Evolutionary conservation across 305 asterid species (phyloP).

Genomic region (Fraxinus velutina): DNA sequence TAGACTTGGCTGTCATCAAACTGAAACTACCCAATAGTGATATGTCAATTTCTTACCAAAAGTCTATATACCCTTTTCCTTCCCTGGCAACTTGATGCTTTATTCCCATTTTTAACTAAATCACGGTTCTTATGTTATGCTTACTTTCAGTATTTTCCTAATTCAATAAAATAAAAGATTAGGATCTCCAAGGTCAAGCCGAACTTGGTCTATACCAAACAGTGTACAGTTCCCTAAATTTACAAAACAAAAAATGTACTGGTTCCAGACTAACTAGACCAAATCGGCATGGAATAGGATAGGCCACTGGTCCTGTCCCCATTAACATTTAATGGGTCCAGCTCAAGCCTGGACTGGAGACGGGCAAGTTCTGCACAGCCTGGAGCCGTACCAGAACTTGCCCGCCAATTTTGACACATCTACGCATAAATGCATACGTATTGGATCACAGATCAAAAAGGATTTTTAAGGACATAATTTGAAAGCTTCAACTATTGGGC

Average conservation of each 20-base stretch:
- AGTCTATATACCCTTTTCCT: not conserved
- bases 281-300: not conserved
- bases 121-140: not conserved
- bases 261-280: not conserved
- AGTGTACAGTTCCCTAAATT: not conserved
- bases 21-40: not conserved
- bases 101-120: not conserved
- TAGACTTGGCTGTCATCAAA: not conserved
- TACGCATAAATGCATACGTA: not conserved
- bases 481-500: not conserved
- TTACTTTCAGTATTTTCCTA: not conserved
- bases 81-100: not conserved
- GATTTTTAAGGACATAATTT: not conserved
- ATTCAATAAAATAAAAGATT: not conserved
- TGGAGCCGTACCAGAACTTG: not conserved
- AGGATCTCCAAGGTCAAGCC: not conserved
- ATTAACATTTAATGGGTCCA: not conserved
- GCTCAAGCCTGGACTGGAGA: not conserved
- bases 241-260: not conserved
- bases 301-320: not conserved
- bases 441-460: not conserved
- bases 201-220: not conserved
- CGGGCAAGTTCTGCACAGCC: not conserved
- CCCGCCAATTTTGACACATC: not conserved
- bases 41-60: not conserved